Conservation (phyloP, 2,329 filamentous ascomycete species). For the Penicillium freii region DNA sequence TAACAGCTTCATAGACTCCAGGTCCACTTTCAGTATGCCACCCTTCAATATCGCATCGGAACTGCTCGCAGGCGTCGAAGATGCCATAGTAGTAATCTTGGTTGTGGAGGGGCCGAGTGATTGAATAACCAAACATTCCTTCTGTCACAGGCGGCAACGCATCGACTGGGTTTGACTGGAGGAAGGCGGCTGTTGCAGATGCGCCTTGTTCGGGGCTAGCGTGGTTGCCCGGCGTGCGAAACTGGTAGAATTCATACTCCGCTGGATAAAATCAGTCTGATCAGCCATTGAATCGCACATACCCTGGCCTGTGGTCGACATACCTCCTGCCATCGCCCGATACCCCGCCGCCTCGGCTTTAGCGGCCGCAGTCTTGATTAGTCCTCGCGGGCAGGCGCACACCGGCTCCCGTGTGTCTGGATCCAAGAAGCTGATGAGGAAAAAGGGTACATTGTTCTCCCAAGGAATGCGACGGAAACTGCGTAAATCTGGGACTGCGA, state of each 20-base stretch:
- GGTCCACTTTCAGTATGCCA: constrained; percentile 96
- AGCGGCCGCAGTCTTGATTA: constrained; percentile 66
- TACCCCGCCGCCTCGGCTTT: constrained; percentile 69
- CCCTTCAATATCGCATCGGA: constrained; percentile 80
- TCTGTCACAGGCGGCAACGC: constrained; percentile 78
- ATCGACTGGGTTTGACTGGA: constrained; percentile 69
- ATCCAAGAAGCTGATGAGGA: constrained; percentile 78
- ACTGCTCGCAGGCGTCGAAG: constrained; percentile 74
- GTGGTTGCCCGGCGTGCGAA: constrained; percentile 61
- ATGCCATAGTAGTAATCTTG: constrained; percentile 89
- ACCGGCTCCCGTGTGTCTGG: constrained; percentile 71
- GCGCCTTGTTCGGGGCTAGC: constrained; percentile 56
- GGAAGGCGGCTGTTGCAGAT: constrained; percentile 70
- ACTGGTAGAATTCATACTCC: constrained; percentile 95
- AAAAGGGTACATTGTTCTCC: constrained; percentile 84
- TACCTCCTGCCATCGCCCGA: constrained; percentile 86
- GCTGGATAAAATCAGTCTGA: constrained; percentile 50
- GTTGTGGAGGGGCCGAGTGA: constrained; percentile 83
- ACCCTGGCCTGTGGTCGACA: constrained; percentile 30
- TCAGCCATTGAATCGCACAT: constrained; percentile 10
- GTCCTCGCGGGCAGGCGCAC: constrained; percentile 73
- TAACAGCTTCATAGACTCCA: constrained; percentile 86
- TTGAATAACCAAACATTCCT: constrained; percentile 93
- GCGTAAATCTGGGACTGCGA: constrained; percentile 75
- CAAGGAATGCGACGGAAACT: constrained; percentile 84